Evolutionary conservation across 495 filamentous ascomycete species (phyloP), one percentile per base, ranked within the genome.

Genomic region (Hyaloscypha variabilis): DNA sequence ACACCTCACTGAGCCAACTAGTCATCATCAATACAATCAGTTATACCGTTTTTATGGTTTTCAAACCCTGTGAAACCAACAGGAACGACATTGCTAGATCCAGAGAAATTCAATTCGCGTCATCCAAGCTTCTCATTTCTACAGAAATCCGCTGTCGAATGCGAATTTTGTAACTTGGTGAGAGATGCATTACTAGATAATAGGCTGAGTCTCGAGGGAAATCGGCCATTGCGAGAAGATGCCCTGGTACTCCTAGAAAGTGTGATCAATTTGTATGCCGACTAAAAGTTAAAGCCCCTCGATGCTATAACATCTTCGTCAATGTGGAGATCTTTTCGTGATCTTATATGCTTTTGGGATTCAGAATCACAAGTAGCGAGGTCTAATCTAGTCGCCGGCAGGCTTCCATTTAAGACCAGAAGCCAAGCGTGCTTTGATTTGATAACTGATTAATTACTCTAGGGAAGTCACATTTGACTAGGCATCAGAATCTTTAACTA

Each of bases 151-250:
- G 58, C 58, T 50, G 39, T 10, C 58, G 19, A 61, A 11, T 61
- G 58, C 23, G 58, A 51, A 61, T 24, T 61, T 28, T 61, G 58
- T 30, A 61, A 51, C 23, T 51, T 61, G 58, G 30, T 61, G n/a
- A 28, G 39, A 6, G 58, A 61, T 29, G n/a, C 58, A 26, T 51
- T 61, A 14, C 26, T 51, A 23, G 36, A 49, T 14, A 51, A 61
- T 30, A 51, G 25, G 21, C 6, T 28, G 25, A 51, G 30, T 6
- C 42, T 61, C 42, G 58, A 51, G 23, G 21, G 39, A 24, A 60
- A 50, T 28, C 23, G 31, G 34, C n/a, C 31, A 8, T 17, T 60
- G 34, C 34, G 58, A 25, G 58, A 60, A 46, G 34, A 42, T 24
- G 39, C 39, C 34, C 58, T 19, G 3, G 39, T 60, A 17, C 34